These are phyloP conservation scores for Sarocladium brachiariae DNA, from an alignment of 2,329 filamentous ascomycete species.

Conservation along the genomic window DNA sequence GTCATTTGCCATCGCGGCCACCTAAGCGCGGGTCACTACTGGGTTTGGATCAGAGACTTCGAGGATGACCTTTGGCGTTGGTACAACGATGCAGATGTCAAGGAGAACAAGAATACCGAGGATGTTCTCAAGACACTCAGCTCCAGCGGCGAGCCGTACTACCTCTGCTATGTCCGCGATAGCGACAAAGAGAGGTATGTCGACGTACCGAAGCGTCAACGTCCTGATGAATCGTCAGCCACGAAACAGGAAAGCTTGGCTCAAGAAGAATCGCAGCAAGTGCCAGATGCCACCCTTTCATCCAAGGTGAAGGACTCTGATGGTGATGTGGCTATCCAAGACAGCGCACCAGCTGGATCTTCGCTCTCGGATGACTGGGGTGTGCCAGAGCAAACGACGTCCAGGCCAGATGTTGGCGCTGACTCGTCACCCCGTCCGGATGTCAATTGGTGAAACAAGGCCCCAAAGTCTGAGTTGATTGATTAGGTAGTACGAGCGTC, in stretches of 20 bases:
- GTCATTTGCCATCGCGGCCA: conserved; percentile 85
- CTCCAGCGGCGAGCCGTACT: conserved; percentile 70
- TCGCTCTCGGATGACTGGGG: neutral
- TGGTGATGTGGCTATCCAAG: neutral
- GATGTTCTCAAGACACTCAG: conserved; percentile 65
- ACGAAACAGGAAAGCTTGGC: conserved; percentile 12
- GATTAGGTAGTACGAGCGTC: no score
- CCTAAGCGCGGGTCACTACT: conserved; percentile 79
- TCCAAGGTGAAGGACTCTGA: neutral
- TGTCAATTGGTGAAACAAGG: conserved; percentile 6
- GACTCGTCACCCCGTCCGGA: no score
- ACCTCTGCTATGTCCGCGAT: conserved; percentile 75
- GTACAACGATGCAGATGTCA: conserved; percentile 86
- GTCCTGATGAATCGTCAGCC: conserved; percentile 12
- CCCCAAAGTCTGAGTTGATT: no score
- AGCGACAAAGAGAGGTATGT: conserved; percentile 50
- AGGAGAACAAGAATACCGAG: conserved; percentile 49
- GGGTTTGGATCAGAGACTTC: conserved; percentile 94
- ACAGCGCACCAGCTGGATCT: neutral
- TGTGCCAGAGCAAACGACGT: neutral
- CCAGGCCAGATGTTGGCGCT: no score
- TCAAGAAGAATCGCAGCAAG: conserved; percentile 13
- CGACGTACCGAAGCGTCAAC: conserved; percentile 35
- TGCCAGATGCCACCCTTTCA: neutral
- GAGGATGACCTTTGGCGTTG: conserved; percentile 75